Evolutionary conservation across 73 alveolate genomes (phyloP), one percentile per base, ranked within the genome.

Genomic region (Paraurostyla sp.): DNA sequence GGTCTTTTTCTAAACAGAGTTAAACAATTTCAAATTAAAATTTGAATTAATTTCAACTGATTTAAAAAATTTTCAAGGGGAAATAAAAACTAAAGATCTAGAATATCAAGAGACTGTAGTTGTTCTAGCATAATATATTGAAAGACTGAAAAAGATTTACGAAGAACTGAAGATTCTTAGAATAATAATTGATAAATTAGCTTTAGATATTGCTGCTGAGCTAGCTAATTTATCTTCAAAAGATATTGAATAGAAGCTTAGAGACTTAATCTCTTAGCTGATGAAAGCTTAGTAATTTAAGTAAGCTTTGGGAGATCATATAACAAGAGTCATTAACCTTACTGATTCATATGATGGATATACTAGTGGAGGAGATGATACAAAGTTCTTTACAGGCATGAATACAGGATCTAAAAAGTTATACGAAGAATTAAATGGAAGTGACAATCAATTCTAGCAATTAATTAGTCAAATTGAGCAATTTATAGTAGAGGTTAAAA

Each of bases 331-430:
- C 25, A 65, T 65, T 35, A 58, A 65, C 36, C 25, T 65, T 16
- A 65, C 82, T 16, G 82, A 40, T 38, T 65, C 82, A 0, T 65
- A 65, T 38, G 42, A 65, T 35, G 82, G 82, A 13, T 65, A 65
- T 22, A 65, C 82, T 65, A 65, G 82, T 65, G 82, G 42, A 15
- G 58, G 41, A 38, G 82, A 65, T 4, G 82, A 65, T 40, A 30
- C 32, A 35, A n/a, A 38, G 0, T 65, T 65, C 25, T 65, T 65
- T 40, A 65, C 56, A 16, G 20, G 41, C 18, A 65, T 38, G 82
- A 65, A 65, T 65, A 22, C 11, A n/a, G 58, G 41, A 9, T 65
- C 82, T 11, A 65, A 33, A 40, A 20, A 65, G 1, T 22, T 65
- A 32, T 38, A 38, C 35, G 82, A 65, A 2, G 82, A 65, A 6